Percentiles rank a stretch among this genome's conserved stretches.
Evolutionary conservation across 768 basidiomycete species (phyloP).

Genomic region (Daedaleopsis nitida): DNA sequence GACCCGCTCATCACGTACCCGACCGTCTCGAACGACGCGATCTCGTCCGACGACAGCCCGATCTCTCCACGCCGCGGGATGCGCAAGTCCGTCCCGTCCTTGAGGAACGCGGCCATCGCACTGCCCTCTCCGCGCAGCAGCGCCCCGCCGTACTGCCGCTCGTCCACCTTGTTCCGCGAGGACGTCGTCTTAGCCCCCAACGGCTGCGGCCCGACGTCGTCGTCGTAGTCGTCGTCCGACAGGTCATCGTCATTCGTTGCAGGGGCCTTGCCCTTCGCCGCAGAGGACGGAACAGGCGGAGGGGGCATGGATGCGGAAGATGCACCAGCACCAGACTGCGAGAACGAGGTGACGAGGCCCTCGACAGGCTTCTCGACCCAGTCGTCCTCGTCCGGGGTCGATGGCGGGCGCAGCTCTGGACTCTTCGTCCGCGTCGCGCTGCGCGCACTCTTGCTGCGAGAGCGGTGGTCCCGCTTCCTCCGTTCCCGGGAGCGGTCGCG

Average conservation of each 20-base stretch:
- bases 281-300: slow-evolving; percentile 17
- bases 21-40: slow-evolving; percentile 82
- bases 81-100: slow-evolving; percentile 77
- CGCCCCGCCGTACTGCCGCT: slow-evolving; percentile 86
- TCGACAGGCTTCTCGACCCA: slow-evolving; percentile 65
- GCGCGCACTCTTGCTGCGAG: slow-evolving; percentile 29
- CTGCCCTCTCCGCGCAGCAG: slow-evolving; percentile 93
- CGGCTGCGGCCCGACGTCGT: slow-evolving; percentile 84
- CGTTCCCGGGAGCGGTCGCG: slow-evolving; percentile 37
- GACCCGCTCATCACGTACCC: slow-evolving; percentile 99
- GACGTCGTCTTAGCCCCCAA: slow-evolving; percentile 39
- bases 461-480: slow-evolving; percentile 33
- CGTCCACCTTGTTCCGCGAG: slow-evolving; percentile 61
- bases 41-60: slow-evolving; percentile 85
- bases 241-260: slow-evolving; percentile 30
- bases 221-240: slow-evolving; percentile 65
- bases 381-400: slow-evolving; percentile 49
- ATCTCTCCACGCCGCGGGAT: slow-evolving; percentile 99
- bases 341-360: slow-evolving; percentile 18
- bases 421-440: slow-evolving; percentile 32
- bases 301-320: slow-evolving; percentile 25
- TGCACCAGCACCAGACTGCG: slow-evolving; percentile 23
- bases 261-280: slow-evolving; percentile 21
- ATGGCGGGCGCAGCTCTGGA: slow-evolving; percentile 28
- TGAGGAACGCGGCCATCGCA: slow-evolving; percentile 96